Evolutionary conservation across 805 yeast species (phyloP).

Genomic region (Kluyveromyces wickerhamii): DNA sequence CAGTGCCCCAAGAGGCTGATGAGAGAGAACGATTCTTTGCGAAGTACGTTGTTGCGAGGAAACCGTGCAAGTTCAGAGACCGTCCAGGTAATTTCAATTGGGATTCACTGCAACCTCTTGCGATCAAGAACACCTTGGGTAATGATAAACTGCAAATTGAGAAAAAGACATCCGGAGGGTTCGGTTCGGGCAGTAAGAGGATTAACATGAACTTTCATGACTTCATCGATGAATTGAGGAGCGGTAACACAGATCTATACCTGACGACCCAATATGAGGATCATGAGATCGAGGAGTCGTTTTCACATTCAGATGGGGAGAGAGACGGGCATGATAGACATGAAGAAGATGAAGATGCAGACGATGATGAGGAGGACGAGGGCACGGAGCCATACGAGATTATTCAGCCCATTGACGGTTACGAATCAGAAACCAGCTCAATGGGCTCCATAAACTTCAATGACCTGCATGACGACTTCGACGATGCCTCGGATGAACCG

Average conservation of each 20-base stretch:
- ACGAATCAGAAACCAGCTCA: slow-evolving; percentile 15
- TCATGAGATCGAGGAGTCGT: slow-evolving; percentile 25
- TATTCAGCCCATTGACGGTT: slow-evolving; percentile 16
- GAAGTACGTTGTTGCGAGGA: slow-evolving; percentile 34
- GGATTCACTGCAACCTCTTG: slow-evolving; percentile 28
- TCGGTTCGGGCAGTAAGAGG: slow-evolving; percentile 56
- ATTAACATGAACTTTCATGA: slow-evolving; percentile 42
- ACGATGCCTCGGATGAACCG: too few species aligned
- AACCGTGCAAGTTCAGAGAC: slow-evolving; percentile 45
- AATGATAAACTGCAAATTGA: slow-evolving; percentile 47
- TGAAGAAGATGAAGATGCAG: slow-evolving; percentile 13
- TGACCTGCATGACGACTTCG: slow-evolving; percentile 22
- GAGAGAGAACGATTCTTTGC: slow-evolving; percentile 30
- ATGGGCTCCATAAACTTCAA: slow-evolving; percentile 17
- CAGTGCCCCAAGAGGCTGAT: slow-evolving; percentile 15
- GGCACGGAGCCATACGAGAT: slow-evolving; percentile 9
- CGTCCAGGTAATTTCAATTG: slow-evolving; percentile 28
- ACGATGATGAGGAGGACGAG: slow-evolving; percentile 6
- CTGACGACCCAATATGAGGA: slow-evolving; percentile 64
- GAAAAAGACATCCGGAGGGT: slow-evolving; percentile 50
- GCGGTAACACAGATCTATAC: slow-evolving; percentile 43
- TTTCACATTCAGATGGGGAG: too few species aligned
- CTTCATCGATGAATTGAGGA: slow-evolving; percentile 33
- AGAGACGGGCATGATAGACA: slow-evolving; percentile 23
- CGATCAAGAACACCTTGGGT: slow-evolving; percentile 33